A percentile compares a stretch with the other conserved stretches of the same genome.
These are phyloP conservation scores for Buddleja alternifolia DNA, from an alignment of 257 asterid species.

Conservation along the genomic window DNA sequence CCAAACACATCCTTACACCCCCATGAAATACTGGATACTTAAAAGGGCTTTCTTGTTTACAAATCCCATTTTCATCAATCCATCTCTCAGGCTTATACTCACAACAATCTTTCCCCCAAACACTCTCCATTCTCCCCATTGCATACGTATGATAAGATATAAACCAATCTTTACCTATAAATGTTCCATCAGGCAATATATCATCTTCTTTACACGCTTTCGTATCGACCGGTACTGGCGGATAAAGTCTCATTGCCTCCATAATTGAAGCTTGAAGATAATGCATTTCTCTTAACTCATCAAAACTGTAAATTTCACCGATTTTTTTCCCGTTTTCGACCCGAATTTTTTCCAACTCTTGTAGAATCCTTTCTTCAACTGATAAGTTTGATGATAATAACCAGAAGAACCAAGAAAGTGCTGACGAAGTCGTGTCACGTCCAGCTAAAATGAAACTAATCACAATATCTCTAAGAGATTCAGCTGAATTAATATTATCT, in stretches of 20 bases:
- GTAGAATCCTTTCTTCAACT: slow-evolving; percentile 50
- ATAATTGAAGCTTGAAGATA: slow-evolving; percentile 85
- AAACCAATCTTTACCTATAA: slow-evolving; percentile 67
- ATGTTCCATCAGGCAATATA: slow-evolving; percentile 81
- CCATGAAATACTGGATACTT: slow-evolving; percentile 81
- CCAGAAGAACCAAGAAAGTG: slow-evolving; percentile 91
- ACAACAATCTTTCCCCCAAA: slow-evolving; percentile 81
- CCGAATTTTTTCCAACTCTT: slow-evolving; percentile 49
- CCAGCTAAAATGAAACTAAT: slow-evolving; percentile 92
- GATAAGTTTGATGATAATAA: slow-evolving; percentile 55
- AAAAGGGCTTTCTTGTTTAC: slow-evolving; percentile 61
- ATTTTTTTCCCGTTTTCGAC: slow-evolving; percentile 24
- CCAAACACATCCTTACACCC: slow-evolving; percentile 88
- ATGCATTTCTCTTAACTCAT: slow-evolving; percentile 80
- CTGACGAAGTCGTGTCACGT: slow-evolving; percentile 86
- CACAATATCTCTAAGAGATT: slow-evolving; percentile 73
- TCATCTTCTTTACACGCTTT: slow-evolving; percentile 59
- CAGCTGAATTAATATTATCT: slow-evolving; percentile 47
- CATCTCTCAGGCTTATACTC: slow-evolving; percentile 91
- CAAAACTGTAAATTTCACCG: slow-evolving; percentile 51
- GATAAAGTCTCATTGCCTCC: slow-evolving; percentile 85
- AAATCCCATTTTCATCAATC: slow-evolving; percentile 81
- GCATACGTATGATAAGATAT: slow-evolving; percentile 60
- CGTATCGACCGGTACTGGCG: slow-evolving; percentile 84
- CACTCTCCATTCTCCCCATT: slow-evolving; percentile 85